These are phyloP conservation scores for Coniosporium apollinis DNA, from an alignment of 495 filamentous ascomycete genomes.

Conservation along the genomic window DNA sequence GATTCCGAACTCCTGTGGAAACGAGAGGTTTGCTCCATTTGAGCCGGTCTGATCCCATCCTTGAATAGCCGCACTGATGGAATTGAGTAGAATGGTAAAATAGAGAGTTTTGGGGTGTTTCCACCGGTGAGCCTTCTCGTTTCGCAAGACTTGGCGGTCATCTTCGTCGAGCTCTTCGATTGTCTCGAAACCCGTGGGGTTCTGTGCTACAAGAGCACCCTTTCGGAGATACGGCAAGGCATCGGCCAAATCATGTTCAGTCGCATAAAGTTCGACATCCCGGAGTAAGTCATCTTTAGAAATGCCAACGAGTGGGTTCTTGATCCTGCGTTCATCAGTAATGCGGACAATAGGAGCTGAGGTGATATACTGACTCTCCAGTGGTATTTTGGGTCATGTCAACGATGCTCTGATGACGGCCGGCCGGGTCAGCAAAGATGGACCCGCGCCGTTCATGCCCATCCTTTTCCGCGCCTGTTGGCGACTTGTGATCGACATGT, in stretches of 20 bases:
- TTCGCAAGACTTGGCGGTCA: conserved; percentile 35
- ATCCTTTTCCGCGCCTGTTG: no score
- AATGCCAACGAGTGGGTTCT: conserved; percentile 34
- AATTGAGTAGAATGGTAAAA: conserved; percentile 51
- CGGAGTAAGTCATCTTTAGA: conserved; percentile 29
- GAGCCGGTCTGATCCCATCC: conserved; percentile 59
- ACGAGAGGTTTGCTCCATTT: conserved; percentile 52
- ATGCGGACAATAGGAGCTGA: neutral
- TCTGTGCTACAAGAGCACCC: conserved; percentile 46
- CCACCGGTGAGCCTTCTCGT: conserved; percentile 48
- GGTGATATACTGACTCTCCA: neutral
- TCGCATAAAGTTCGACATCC: conserved; percentile 37
- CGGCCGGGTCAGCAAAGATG: neutral
- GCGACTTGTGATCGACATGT: no score
- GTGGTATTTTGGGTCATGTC: neutral
- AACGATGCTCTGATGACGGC: neutral
- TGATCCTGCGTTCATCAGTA: neutral
- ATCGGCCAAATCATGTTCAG: conserved; percentile 26
- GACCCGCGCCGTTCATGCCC: no score
- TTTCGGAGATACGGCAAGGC: conserved; percentile 30
- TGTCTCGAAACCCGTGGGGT: conserved; percentile 36
- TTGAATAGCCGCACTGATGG: conserved; percentile 54
- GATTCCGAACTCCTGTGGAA: conserved; percentile 42
- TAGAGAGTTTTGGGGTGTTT: conserved; percentile 46
- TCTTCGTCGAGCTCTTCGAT: conserved; percentile 38